Evolutionary conservation across 768 basidiomycete species (phyloP).

Genomic region (Mycena filopes): DNA sequence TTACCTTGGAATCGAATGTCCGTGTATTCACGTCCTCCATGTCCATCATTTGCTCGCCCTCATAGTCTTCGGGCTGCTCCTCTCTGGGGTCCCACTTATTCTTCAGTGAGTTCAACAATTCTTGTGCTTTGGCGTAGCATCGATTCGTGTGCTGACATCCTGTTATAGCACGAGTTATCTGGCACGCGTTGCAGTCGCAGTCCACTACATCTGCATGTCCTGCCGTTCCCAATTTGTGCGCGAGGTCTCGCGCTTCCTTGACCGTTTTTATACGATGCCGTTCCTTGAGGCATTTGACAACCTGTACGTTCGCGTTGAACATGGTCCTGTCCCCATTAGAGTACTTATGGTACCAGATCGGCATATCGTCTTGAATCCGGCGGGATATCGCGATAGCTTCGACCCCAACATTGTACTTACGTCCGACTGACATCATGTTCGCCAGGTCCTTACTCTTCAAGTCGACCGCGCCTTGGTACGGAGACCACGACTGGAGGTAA

Average conservation of each 20-base stretch:
- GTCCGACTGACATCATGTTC: not conserved
- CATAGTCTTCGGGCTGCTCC: not conserved
- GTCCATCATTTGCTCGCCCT: not conserved
- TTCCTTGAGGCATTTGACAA: not conserved
- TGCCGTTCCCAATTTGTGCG: not conserved
- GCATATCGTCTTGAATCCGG: not conserved
- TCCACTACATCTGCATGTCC: not conserved
- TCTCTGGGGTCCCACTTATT: not conserved
- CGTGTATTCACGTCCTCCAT: not conserved
- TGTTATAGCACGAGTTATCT: not conserved
- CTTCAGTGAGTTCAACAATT: not conserved
- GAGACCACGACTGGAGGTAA: not conserved
- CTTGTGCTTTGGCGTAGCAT: not conserved
- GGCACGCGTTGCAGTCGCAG: not conserved
- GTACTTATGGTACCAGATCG: not conserved
- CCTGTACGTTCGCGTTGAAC: not conserved
- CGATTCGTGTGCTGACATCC: not conserved
- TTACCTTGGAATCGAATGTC: not conserved
- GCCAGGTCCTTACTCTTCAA: not conserved
- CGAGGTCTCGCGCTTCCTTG: not conserved
- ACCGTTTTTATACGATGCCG: not conserved
- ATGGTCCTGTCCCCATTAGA: not conserved
- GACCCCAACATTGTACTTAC: not conserved
- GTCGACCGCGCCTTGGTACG: not conserved
- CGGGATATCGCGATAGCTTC: not conserved